Conservation (phyloP, 495 filamentous ascomycete genomes). For the Penicillium lividum region DNA sequence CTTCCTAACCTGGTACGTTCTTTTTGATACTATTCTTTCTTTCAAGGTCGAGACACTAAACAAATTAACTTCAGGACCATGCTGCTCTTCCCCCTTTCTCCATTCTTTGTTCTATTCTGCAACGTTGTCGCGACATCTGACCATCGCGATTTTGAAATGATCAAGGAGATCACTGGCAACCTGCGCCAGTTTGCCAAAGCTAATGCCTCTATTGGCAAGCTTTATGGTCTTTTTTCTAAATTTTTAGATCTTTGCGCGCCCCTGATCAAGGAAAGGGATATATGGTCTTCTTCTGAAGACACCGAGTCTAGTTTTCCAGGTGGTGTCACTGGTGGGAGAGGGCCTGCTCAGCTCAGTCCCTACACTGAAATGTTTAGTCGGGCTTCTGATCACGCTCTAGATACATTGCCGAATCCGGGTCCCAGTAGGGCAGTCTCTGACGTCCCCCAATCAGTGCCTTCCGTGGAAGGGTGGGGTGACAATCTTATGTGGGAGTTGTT, state of each 20-base stretch:
- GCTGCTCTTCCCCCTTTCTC: slow-evolving; percentile 32
- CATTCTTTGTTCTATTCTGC: slow-evolving; percentile 38
- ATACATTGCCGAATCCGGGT: slow-evolving; percentile 3
- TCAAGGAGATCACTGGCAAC: slow-evolving; percentile 29
- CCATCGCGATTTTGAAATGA: slow-evolving; percentile 31
- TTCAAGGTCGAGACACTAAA: background rate
- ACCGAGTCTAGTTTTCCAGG: background rate
- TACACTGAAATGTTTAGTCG: slow-evolving; percentile 15
- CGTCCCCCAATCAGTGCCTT: slow-evolving; percentile 9
- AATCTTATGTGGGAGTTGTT: slow-evolving; percentile 36
- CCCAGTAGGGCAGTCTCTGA: slow-evolving; percentile 5
- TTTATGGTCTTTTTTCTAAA: slow-evolving; percentile 32
- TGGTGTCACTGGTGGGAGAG: background rate
- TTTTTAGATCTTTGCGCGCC: slow-evolving; percentile 31
- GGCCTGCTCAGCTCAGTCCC: background rate
- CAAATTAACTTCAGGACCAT: slow-evolving; percentile 26
- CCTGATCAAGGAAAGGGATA: slow-evolving; percentile 16
- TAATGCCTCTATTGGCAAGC: slow-evolving; percentile 29
- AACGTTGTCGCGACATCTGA: slow-evolving; percentile 37
- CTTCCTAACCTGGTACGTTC: slow-evolving; percentile 33
- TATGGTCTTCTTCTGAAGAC: background rate
- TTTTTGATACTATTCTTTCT: background rate
- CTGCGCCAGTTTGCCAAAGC: slow-evolving; percentile 27
- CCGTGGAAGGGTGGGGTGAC: slow-evolving; percentile 31
- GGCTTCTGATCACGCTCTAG: background rate